Percentiles rank a stretch among this genome's conserved stretches.
Conservation (phyloP, 2,329 filamentous ascomycete genomes). For the Aspergillus tanneri region DNA sequence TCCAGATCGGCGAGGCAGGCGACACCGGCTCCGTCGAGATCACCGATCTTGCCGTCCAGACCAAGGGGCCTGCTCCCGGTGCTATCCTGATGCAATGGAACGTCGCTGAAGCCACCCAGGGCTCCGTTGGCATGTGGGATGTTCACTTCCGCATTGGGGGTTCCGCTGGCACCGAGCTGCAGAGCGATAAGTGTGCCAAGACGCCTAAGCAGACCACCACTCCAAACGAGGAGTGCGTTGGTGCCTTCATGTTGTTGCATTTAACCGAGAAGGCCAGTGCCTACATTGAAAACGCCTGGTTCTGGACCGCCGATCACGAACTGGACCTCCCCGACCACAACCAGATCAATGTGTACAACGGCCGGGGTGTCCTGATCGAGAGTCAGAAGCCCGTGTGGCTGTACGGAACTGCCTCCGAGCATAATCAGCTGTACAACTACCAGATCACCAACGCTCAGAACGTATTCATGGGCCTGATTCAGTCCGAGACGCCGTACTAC, state of each 20-base stretch:
- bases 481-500: conserved; percentile 85
- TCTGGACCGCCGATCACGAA: conserved; percentile 89
- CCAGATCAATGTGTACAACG: conserved; percentile 76
- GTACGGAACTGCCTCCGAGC: conserved; percentile 68
- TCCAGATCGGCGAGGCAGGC: conserved; percentile 76
- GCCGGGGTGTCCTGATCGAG: conserved; percentile 79
- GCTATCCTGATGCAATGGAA: conserved; percentile 94
- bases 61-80: conserved; percentile 76
- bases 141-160: conserved; percentile 94
- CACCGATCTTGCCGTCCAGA: conserved; percentile 81
- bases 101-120: conserved; percentile 62
- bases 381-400: conserved; percentile 78
- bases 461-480: conserved; percentile 78
- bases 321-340: conserved; percentile 70
- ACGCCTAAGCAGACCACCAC: conserved; percentile 62
- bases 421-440: conserved; percentile 71
- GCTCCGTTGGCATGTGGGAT: conserved; percentile 83
- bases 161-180: conserved; percentile 76
- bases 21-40: conserved; percentile 82
- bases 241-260: conserved; percentile 65
- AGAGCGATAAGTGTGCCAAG: conserved; percentile 77
- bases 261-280: conserved; percentile 58
- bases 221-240: conserved; percentile 68
- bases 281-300: conserved; percentile 88
- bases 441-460: conserved; percentile 74